Percentiles rank a stretch among this genome's conserved stretches.
Conservation (phyloP, 257 asterid species). For the Anisodus tanguticus region DNA sequence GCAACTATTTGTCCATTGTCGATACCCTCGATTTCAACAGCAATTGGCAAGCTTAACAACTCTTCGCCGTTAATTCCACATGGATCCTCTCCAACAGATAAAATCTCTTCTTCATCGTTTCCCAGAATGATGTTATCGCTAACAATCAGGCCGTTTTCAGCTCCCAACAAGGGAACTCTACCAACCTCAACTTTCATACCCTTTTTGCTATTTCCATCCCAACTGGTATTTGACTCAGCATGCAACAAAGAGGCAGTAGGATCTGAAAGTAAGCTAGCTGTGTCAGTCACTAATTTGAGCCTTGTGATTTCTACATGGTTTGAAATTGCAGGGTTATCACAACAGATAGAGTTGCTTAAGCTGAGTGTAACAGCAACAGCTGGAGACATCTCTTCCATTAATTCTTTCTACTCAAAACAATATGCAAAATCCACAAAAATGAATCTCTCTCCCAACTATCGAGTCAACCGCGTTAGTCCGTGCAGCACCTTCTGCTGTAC, state of each 20-base stretch:
- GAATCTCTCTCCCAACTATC: slow-evolving; percentile 26
- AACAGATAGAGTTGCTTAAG: slow-evolving; percentile 52
- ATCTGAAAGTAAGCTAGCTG: slow-evolving; percentile 70
- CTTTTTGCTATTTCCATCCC: slow-evolving; percentile 37
- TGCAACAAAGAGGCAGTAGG: slow-evolving; percentile 44
- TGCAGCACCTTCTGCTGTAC: not conserved
- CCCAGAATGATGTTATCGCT: too few relatives aligned
- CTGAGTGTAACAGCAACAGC: slow-evolving; percentile 65
- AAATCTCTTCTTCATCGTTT: slow-evolving; percentile 62
- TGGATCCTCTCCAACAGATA: slow-evolving; percentile 55
- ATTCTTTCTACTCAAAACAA: slow-evolving; percentile 33
- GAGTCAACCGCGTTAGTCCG: slow-evolving; percentile 25
- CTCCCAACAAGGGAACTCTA: slow-evolving; percentile 33
- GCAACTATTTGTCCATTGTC: slow-evolving; percentile 71
- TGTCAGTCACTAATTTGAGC: slow-evolving; percentile 69
- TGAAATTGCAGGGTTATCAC: slow-evolving; percentile 57
- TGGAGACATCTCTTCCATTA: slow-evolving; percentile 80
- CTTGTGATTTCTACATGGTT: slow-evolving; percentile 68
- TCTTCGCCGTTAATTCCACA: slow-evolving; percentile 49
- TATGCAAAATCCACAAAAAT: slow-evolving; percentile 22
- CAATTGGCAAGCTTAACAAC: slow-evolving; percentile 70
- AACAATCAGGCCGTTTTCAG: slow-evolving; percentile 37
- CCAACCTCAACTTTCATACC: slow-evolving; percentile 35
- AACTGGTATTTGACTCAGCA: slow-evolving; percentile 46
- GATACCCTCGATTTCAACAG: slow-evolving; percentile 71